phyloP scores from a whole-genome alignment of 176 grass and related monocot genomes.

The Calamus simplicifolius region DNA sequence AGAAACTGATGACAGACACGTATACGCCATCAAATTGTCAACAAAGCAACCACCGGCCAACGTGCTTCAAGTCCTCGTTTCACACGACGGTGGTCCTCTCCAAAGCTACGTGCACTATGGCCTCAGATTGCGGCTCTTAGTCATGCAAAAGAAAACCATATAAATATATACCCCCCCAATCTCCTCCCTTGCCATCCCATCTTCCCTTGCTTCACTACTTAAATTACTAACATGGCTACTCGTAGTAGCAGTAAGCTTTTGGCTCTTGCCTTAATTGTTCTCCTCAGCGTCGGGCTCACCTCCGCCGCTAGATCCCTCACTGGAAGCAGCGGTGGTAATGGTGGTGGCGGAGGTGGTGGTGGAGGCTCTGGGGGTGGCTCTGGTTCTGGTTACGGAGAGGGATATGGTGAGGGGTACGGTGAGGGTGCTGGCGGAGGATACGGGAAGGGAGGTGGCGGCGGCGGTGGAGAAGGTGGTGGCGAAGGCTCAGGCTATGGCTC shows the following conservation, averaged over 20 bases:
- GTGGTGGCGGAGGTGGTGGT: not conserved
- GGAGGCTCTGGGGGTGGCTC: not conserved
- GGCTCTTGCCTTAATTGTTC: not conserved
- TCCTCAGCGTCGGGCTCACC: constrained; percentile 3
- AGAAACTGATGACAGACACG: too few relatives aligned
- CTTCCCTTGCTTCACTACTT: not conserved
- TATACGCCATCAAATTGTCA: too few relatives aligned
- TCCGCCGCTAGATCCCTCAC: not conserved
- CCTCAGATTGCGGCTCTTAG: not conserved
- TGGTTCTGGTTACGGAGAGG: not conserved
- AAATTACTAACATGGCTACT: not conserved
- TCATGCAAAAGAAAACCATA: not conserved
- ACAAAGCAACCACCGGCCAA: too few relatives aligned
- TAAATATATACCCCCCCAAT: not conserved
- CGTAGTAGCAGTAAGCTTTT: not conserved
- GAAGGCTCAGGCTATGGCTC: constrained; percentile 6
- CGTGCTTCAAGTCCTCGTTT: too few relatives aligned
- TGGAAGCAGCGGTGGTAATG: not conserved
- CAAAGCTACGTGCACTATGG: not conserved
- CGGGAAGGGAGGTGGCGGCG: not conserved
- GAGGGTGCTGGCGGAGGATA: not conserved
- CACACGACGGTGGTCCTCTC: not conserved
- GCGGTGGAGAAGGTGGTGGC: not conserved
- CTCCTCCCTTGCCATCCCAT: not conserved
- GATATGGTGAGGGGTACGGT: not conserved